Base-by-base conservation (phyloP, 352 stramenopile genomes). In the Phytophthora rubi region DNA sequence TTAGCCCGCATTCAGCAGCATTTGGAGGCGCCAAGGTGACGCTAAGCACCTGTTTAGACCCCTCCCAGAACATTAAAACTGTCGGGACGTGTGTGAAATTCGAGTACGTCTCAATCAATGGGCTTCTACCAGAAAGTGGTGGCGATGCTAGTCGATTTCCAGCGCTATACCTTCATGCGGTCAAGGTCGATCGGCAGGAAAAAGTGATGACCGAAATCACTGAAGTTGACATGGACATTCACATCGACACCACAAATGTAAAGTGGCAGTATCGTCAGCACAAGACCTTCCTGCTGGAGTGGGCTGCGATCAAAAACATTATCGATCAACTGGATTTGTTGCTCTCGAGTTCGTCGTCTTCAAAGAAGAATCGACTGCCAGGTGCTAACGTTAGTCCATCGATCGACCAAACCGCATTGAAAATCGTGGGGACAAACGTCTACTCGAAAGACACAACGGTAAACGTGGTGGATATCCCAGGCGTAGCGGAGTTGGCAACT, bases 261-360 rank as follows among this genome's bases (percentile, higher is more conserved):
- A 56, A 81, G 35, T 86, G 80, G 80, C 68, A 69, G 21, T 79
- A 83, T 21, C 54, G 21, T 9, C 53, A 65, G 13, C 78, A 86
- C 51, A 66, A 61, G 8, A 30, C 39, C 0, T 84, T 86, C 42
- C 35, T 86, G 16, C 44, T 59, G 6, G 76, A 89, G 33, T 72
- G 73, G 35, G 26, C 42, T 13, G 61, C 57, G 0, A 71, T 82
- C 4, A 49, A 75, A 32, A 68, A 51, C 6, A 67, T 83, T 1
- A 28, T 85, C 0, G 72, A 86, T 54, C 77, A 76, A 18, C 30
- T 86, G 2, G 68, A 81, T 13, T 23, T 61, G 7, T 82, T 89
- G 73, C 4, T 89, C 1, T 62, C 60, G 15, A 73, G 57, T 18
- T 68, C 62, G 30, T 70, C 53, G 4, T 49, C 53, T 44, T 42